Evolutionary conservation across 106 monocot genomes (phyloP).

Genomic region (Dendrobium huoshanense): DNA sequence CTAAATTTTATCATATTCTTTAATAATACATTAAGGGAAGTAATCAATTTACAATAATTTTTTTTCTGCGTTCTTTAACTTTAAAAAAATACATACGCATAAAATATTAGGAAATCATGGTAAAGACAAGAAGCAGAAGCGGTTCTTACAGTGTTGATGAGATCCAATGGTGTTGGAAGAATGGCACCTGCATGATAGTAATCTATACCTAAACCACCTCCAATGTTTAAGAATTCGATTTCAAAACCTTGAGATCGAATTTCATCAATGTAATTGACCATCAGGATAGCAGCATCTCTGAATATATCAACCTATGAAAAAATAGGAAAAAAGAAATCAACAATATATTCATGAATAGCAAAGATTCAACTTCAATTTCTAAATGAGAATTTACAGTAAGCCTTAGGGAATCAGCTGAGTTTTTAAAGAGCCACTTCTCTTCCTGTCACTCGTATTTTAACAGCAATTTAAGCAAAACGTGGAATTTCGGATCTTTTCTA

Average conservation of each 20-base stretch:
- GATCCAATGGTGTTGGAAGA: conserved; percentile 95
- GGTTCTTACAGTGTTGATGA: conserved; percentile 82
- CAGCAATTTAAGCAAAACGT: not conserved
- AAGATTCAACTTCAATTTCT: not conserved
- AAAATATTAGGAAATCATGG: not conserved
- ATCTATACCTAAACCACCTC: conserved; percentile 94
- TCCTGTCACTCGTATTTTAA: not conserved
- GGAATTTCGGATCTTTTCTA: not conserved
- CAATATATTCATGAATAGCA: not conserved
- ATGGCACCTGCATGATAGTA: conserved; percentile 77
- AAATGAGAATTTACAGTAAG: not conserved
- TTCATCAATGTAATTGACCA: conserved; percentile 93
- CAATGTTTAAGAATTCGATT: conserved; percentile 79
- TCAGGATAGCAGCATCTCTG: conserved; percentile 90
- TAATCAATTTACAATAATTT: not conserved
- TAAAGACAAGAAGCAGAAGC: not conserved
- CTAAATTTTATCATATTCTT: not conserved
- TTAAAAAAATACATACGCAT: not conserved
- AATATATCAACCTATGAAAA: conserved; percentile 86
- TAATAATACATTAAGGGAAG: not conserved
- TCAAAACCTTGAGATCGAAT: conserved; percentile 84
- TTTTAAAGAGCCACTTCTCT: not conserved
- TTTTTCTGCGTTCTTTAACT: not conserved
- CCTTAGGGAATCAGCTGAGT: not conserved
- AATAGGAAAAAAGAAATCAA: not conserved